A percentile compares a stretch with the other conserved stretches of the same genome.
phyloP scores from a whole-genome alignment of 1,284 basidiomycete genomes.

The Trichosporon asahii region DNA sequence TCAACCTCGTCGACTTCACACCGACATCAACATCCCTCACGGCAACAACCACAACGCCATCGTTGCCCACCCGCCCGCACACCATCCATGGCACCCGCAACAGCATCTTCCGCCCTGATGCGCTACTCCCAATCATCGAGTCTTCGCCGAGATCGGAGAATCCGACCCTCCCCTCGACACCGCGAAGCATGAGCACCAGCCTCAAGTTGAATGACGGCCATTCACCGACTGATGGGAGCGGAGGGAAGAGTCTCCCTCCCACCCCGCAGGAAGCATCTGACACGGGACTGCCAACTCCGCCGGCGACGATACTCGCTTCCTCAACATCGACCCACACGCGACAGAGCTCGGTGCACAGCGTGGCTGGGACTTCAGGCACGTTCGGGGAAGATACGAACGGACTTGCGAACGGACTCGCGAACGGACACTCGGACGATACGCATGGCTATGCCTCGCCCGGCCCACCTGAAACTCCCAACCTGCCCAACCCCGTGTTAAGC shows the following conservation, averaged over 20 bases:
- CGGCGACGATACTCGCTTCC: background rate
- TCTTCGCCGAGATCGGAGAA: background rate
- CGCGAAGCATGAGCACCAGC: background rate
- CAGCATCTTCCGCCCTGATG: background rate
- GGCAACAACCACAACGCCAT: background rate
- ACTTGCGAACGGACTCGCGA: too few relatives aligned
- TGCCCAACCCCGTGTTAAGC: too few relatives aligned
- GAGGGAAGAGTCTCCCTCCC: background rate
- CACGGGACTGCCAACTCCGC: too few relatives aligned
- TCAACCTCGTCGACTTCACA: background rate
- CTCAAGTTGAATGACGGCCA: background rate
- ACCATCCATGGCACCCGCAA: background rate
- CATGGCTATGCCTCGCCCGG: too few relatives aligned
- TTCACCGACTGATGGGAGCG: background rate
- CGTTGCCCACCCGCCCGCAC: background rate
- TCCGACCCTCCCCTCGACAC: background rate
- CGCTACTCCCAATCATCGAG: background rate
- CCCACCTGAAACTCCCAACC: too few relatives aligned
- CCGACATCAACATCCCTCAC: too few relatives aligned
- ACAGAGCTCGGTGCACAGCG: background rate
- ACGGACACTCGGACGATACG: too few relatives aligned
- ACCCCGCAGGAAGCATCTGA: background rate
- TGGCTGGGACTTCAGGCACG: background rate
- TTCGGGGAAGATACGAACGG: background rate
- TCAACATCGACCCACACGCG: background rate